Percentiles rank a stretch among this genome's conserved stretches.
These are phyloP conservation scores for Pseudocercospora macadamiae DNA, from an alignment of 2,329 filamentous ascomycete species.

Conservation along the genomic window DNA sequence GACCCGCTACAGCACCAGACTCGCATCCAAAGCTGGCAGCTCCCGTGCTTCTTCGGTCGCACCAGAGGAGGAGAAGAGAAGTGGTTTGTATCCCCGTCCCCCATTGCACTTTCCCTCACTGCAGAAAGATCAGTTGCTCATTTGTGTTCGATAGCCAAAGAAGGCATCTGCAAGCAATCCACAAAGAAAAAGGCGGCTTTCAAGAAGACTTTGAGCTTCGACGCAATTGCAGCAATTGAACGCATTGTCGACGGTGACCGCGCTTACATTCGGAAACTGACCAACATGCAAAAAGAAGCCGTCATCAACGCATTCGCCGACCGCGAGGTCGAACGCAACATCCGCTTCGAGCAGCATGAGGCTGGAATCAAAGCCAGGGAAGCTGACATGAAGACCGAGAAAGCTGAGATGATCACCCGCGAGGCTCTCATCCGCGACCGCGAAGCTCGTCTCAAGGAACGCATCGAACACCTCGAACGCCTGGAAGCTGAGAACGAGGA, in stretches of 20 bases:
- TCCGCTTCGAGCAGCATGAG: too few relatives aligned
- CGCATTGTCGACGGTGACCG: conserved; percentile 7
- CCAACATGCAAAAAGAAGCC: conserved; percentile 21
- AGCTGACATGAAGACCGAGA: too few relatives aligned
- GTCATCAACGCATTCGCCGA: conserved; percentile 20
- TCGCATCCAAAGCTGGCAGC: conserved; percentile 12
- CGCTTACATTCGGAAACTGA: conserved; percentile 20
- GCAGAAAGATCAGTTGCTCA: background rate
- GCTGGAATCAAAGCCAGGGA: too few relatives aligned
- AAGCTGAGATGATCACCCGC: too few relatives aligned
- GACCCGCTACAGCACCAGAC: conserved; percentile 18
- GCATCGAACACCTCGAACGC: too few relatives aligned
- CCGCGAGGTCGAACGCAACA: conserved; percentile 8
- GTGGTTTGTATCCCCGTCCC: conserved; percentile 13
- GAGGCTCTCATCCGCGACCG: too few relatives aligned
- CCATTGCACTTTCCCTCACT: background rate
- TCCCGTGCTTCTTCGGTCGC: conserved; percentile 17
- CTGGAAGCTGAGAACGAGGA: conserved; percentile 4
- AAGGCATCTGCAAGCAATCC: background rate
- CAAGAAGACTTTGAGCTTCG: conserved; percentile 7
- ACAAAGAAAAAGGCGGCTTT: background rate
- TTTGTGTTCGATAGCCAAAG: background rate
- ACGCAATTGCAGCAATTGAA: conserved; percentile 10
- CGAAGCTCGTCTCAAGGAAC: too few relatives aligned
- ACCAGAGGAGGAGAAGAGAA: conserved; percentile 6